These are phyloP conservation scores for Nothophoma quercina DNA, from an alignment of 2,329 filamentous ascomycete species.

Conservation along the genomic window DNA sequence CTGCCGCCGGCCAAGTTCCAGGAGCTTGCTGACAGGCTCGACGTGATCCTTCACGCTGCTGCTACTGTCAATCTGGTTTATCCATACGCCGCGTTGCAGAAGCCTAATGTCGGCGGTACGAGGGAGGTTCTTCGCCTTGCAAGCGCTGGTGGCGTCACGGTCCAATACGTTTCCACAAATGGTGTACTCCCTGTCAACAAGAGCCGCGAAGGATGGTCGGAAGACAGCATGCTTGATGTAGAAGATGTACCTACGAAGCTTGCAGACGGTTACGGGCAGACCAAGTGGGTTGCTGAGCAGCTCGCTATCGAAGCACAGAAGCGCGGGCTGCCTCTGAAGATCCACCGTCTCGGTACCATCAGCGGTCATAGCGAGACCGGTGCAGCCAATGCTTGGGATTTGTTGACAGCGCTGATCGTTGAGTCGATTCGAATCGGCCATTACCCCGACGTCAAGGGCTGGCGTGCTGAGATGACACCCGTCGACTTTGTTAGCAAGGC, in stretches of 20 bases:
- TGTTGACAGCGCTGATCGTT: constrained; percentile 77
- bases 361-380: constrained; percentile 78
- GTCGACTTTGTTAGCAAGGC: constrained; percentile 81
- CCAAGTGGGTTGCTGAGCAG: constrained; percentile 82
- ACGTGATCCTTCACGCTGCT: constrained; percentile 79
- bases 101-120: constrained; percentile 81
- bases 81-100: constrained; percentile 77
- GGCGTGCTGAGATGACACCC: constrained; percentile 84
- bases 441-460: constrained; percentile 74
- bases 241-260: constrained; percentile 74
- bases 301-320: constrained; percentile 73
- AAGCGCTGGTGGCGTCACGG: constrained; percentile 70
- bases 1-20: constrained; percentile 71
- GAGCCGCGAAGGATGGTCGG: constrained; percentile 70
- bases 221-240: constrained; percentile 71
- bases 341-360: constrained; percentile 78
- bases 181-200: constrained; percentile 75
- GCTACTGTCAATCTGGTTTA: constrained; percentile 79
- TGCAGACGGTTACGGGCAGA: constrained; percentile 77
- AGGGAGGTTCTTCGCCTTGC: constrained; percentile 77
- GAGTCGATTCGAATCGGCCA: constrained; percentile 78
- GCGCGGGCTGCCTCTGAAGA: constrained; percentile 73
- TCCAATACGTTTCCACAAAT: constrained; percentile 83
- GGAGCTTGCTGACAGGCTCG: constrained; percentile 68
- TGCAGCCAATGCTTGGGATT: constrained; percentile 79